These are phyloP conservation scores for Diaporthe vaccinii DNA, from an alignment of 2,329 filamentous ascomycete species.

Conservation along the genomic window DNA sequence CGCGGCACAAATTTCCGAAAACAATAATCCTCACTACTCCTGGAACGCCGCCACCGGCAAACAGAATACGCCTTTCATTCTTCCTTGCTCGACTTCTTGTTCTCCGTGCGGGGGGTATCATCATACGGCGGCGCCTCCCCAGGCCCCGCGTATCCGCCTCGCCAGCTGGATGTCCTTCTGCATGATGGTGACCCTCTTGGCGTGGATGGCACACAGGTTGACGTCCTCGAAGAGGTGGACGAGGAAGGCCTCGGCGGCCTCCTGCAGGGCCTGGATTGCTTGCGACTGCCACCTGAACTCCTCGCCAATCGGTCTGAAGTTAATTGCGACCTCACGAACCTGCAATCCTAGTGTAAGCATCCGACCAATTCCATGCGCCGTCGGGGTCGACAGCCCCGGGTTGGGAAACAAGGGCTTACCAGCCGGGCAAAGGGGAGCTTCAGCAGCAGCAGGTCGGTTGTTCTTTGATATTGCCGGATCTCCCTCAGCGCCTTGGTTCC, in stretches of 20 bases:
- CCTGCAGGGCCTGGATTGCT: conserved; percentile 92
- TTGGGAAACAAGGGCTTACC: conserved; percentile 54
- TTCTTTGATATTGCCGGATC: conserved; percentile 91
- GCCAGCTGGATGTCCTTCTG: conserved; percentile 98
- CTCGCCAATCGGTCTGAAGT: conserved; percentile 71
- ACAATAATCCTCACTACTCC: conserved; percentile 22
- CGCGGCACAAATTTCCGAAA: not conserved
- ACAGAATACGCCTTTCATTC: conserved; percentile 16
- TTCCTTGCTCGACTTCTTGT: not conserved
- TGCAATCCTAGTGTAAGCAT: conserved; percentile 46
- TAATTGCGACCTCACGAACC: conserved; percentile 80
- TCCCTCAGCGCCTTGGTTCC: conserved; percentile 91
- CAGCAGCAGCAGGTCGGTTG: conserved; percentile 86
- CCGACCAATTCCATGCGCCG: not conserved
- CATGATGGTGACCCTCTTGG: conserved; percentile 97
- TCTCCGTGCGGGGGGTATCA: conserved; percentile 7
- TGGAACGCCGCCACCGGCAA: conserved; percentile 30
- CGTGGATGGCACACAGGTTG: conserved; percentile 96
- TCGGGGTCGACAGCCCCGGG: not conserved
- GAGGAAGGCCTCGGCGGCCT: conserved; percentile 95
- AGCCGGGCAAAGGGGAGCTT: conserved; percentile 86
- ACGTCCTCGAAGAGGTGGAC: conserved; percentile 97
- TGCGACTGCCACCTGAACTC: conserved; percentile 96
- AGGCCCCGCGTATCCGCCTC: conserved; percentile 81
- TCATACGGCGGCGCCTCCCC: conserved; percentile 70